Percentiles rank a stretch among this genome's conserved stretches.
phyloP scores from a whole-genome alignment of 176 grass and related monocot genomes.

The Tillandsia fasciculata region DNA sequence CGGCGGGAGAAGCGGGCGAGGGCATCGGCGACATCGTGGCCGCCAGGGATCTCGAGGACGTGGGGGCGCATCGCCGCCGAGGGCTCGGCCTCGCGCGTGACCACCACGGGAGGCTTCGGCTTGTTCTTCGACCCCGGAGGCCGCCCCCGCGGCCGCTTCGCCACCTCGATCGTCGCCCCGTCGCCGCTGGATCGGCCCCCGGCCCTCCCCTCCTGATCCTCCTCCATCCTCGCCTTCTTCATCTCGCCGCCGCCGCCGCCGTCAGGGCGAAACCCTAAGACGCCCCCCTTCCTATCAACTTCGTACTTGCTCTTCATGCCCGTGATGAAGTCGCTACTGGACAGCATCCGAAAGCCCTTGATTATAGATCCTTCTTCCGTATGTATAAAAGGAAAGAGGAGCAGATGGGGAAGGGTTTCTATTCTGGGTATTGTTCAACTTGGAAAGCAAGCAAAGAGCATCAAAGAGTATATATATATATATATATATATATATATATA shows the following conservation, averaged over 20 bases:
- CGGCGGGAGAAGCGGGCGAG: constrained; percentile 46
- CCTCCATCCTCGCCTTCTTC: constrained; percentile 30
- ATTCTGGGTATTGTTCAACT: constrained; percentile 13
- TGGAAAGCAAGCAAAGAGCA: constrained; percentile 37
- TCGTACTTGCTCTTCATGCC: constrained; percentile 50
- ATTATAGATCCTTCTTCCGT: not conserved
- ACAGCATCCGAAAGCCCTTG: not conserved
- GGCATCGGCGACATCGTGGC: constrained; percentile 59
- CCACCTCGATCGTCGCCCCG: constrained; percentile 62
- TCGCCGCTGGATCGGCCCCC: constrained; percentile 24
- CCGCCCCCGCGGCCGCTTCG: constrained; percentile 59
- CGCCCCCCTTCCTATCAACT: constrained; percentile 34
- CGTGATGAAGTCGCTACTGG: constrained; percentile 20
- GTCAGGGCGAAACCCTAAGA: constrained; percentile 14
- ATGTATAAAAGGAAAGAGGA: no score
- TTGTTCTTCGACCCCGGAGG: constrained; percentile 93
- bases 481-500: no score
- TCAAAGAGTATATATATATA: no score
- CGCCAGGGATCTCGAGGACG: constrained; percentile 74
- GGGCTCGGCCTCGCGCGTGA: constrained; percentile 69
- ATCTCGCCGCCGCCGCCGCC: constrained; percentile 44
- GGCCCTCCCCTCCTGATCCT: constrained; percentile 10
- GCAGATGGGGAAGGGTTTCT: not conserved
- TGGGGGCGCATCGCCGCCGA: constrained; percentile 73
- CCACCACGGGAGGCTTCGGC: constrained; percentile 78